A percentile compares a stretch with the other conserved stretches of the same genome.
Evolutionary conservation across 2,329 filamentous ascomycete species (phyloP).

Genomic region (Teratosphaeria epicoccoides): DNA sequence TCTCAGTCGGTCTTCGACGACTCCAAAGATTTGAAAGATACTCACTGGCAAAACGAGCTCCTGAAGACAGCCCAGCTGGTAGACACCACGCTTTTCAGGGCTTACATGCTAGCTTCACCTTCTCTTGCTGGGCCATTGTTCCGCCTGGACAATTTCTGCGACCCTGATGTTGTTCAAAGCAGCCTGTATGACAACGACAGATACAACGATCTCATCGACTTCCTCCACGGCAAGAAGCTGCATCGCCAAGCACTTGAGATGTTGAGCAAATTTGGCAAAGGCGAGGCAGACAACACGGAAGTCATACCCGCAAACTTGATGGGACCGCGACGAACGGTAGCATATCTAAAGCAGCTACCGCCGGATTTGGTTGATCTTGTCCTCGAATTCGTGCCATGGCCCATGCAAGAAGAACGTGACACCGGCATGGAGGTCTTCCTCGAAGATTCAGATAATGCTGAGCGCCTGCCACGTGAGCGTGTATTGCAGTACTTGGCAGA

Average conservation of each 20-base stretch:
- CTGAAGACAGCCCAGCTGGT: slow-evolving; percentile 70
- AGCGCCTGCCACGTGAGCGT: slow-evolving; percentile 67
- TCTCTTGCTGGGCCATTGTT: slow-evolving; percentile 80
- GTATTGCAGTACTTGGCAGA: slow-evolving; percentile 64
- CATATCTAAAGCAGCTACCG: slow-evolving; percentile 80
- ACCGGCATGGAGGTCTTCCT: slow-evolving; percentile 88
- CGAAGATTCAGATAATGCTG: slow-evolving; percentile 88
- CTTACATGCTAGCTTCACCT: slow-evolving; percentile 87
- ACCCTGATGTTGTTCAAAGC: slow-evolving; percentile 89
- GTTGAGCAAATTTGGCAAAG: slow-evolving; percentile 65
- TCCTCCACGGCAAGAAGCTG: slow-evolving; percentile 88
- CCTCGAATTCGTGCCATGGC: slow-evolving; percentile 85
- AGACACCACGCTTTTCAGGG: slow-evolving; percentile 87
- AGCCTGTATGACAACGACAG: slow-evolving; percentile 78
- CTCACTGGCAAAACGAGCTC: slow-evolving; percentile 60
- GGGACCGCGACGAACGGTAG: slow-evolving; percentile 73
- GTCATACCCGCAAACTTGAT: slow-evolving; percentile 48
- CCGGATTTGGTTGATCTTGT: slow-evolving; percentile 84
- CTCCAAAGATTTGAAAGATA: slow-evolving; percentile 21
- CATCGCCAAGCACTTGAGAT: slow-evolving; percentile 79
- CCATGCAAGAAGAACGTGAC: slow-evolving; percentile 58
- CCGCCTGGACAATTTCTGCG: slow-evolving; percentile 93
- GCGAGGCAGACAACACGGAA: slow-evolving; percentile 35
- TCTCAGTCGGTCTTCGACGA: slow-evolving; percentile 18
- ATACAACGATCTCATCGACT: slow-evolving; percentile 93